Percentiles rank a stretch among this genome's conserved stretches.
Conservation (phyloP, 1,284 basidiomycete genomes). For the Papiliotrema fonsecae region DNA sequence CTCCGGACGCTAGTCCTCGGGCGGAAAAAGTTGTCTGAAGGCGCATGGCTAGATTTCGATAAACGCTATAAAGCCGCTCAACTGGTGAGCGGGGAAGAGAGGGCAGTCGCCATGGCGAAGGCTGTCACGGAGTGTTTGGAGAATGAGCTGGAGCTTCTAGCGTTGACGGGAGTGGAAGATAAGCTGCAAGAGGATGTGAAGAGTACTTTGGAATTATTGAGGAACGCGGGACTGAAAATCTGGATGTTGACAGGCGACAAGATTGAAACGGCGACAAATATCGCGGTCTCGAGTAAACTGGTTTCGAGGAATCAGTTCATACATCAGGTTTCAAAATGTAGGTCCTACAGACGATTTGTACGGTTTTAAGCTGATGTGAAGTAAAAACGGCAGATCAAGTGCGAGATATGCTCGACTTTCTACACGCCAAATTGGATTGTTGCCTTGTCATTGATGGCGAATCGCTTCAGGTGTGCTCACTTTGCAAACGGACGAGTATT, state of each 20-base stretch:
- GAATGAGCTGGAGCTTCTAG: constrained; percentile 82
- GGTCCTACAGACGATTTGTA: constrained; percentile 29
- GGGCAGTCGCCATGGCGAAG: constrained; percentile 71
- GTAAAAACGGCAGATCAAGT: constrained; percentile 79
- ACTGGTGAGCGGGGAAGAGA: constrained; percentile 64
- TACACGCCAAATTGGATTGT: constrained; percentile 91
- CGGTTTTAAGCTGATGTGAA: constrained; percentile 39
- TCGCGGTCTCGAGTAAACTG: constrained; percentile 94
- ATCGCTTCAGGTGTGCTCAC: constrained; percentile 66
- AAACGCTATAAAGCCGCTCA: constrained; percentile 69
- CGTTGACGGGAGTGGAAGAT: constrained; percentile 96
- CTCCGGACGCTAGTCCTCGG: constrained; percentile 90
- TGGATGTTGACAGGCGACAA: constrained; percentile 99
- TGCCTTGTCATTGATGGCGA: constrained; percentile 99
- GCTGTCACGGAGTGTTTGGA: constrained; percentile 78
- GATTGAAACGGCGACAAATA: constrained; percentile 97
- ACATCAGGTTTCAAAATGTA: constrained; percentile 90
- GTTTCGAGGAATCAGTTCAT: constrained; percentile 97
- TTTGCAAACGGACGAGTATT: background rate
- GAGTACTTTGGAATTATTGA: constrained; percentile 81
- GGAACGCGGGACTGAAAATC: constrained; percentile 97
- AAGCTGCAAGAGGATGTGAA: constrained; percentile 97
- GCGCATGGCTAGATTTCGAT: constrained; percentile 71
- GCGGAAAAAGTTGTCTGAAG: constrained; percentile 66
- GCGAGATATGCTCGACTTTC: constrained; percentile 85